These are phyloP conservation scores for Dispira simplex DNA, from an alignment of 192 early-diverging fungal genomes.

Conservation along the genomic window DNA sequence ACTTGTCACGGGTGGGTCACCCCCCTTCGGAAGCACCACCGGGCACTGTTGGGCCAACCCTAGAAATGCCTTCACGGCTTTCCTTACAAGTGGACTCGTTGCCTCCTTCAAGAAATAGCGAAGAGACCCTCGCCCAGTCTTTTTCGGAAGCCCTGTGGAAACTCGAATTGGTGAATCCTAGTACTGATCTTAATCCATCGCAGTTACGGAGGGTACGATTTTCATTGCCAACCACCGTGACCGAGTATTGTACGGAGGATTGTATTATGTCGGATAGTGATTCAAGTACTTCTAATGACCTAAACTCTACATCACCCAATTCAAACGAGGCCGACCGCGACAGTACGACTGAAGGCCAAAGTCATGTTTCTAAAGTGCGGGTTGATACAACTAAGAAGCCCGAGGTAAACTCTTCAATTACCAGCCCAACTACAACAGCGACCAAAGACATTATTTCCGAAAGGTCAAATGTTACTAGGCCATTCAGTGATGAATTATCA, in stretches of 20 bases:
- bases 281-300: too few relatives aligned
- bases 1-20: not conserved
- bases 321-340: conserved; percentile 6
- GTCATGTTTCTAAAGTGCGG: too few relatives aligned
- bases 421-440: too few relatives aligned
- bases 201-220: conserved; percentile 28
- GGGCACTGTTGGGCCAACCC: not conserved
- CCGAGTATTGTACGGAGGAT: conserved; percentile 26
- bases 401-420: too few relatives aligned
- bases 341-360: conserved; percentile 1
- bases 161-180: not conserved
- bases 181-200: conserved; percentile 17
- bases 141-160: conserved; percentile 1
- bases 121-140: not conserved
- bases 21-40: not conserved
- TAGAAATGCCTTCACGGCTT: not conserved
- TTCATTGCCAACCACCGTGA: conserved; percentile 33
- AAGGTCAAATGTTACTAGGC: too few relatives aligned
- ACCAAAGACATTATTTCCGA: too few relatives aligned
- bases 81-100: not conserved
- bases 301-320: not conserved
- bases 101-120: not conserved
- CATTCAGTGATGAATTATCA: too few relatives aligned
- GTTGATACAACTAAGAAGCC: too few relatives aligned
- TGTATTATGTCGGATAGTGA: conserved; percentile 13